phyloP scores from a whole-genome alignment of 805 yeast genomes.

The Lipomyces yamanashiensis region DNA sequence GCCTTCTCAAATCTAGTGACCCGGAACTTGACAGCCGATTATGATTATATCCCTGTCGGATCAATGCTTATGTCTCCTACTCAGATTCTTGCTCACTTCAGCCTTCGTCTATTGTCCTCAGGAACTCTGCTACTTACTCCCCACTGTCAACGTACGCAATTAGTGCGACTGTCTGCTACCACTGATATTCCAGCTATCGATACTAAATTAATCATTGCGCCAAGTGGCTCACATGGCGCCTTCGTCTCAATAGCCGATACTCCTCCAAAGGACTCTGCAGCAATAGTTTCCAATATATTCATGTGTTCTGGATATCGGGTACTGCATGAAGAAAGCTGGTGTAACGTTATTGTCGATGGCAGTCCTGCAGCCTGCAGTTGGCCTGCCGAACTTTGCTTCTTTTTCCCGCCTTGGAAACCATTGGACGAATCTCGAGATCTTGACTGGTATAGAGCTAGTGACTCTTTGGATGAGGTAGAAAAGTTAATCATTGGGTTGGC shows the following conservation, averaged over 20 bases:
- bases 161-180: conserved; percentile 12
- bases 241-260: conserved; percentile 16
- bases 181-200: conserved; percentile 10
- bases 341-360: conserved; percentile 27
- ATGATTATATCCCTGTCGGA: conserved; percentile 35
- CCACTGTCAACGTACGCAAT: conserved; percentile 16
- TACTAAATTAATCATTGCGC: conserved; percentile 26
- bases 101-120: conserved; percentile 28
- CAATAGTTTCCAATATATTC: conserved; percentile 21
- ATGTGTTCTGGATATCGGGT: conserved; percentile 29
- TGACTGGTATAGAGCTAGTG: conserved; percentile 35
- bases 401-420: conserved; percentile 13
- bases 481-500: conserved; percentile 22
- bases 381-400: conserved; percentile 41
- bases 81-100: conserved; percentile 17
- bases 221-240: conserved; percentile 28
- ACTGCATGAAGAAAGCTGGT: conserved; percentile 27
- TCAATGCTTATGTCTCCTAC: conserved; percentile 28
- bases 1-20: conserved; percentile 29
- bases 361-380: conserved; percentile 32
- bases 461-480: conserved; percentile 37
- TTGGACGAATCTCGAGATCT: conserved; percentile 23
- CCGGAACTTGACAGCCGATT: conserved; percentile 26
- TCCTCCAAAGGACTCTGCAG: conserved; percentile 29
- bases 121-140: conserved; percentile 33